Base-by-base conservation (phyloP, 495 filamentous ascomycete genomes). In the Aspergillus cristatus region DNA sequence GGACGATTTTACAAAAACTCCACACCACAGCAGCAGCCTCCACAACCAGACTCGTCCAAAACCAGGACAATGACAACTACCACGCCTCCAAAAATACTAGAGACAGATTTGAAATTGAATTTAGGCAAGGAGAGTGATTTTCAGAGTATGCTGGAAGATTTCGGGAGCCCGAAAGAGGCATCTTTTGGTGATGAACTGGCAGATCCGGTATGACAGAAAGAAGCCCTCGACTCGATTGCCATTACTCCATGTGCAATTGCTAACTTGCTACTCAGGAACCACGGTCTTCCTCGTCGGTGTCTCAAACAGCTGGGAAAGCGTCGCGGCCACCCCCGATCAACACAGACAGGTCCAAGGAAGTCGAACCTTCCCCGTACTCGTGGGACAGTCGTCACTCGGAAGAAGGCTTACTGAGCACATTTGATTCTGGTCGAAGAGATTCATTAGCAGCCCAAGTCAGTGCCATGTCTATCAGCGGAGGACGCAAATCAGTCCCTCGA, bases 381-480 rank as follows among this genome's bases (percentile, higher is more conserved):
- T 83, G 76, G 78, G 75, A 60, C 36, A 86, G 80, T 48, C 74
- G 76, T 38, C 68, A 76, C 35, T 82, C 82, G 3, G 65, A 70
- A 37, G 80, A 85, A 28, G 73, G 71, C 12, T 55, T 84, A 18
- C 69, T 86, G 31, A 53, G 47, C 13, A 25, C 37, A 18, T 17
- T 34, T 15, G 43, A 48, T 32, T 54, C 40, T 49, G 64, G n/a
- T n/a, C 35, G 16, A 50, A 10, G 22, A 13, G 35, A 50, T 13
- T 14, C 25, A 7, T 14, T 35, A 26, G 35, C 33, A 22, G 7
- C 35, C 7, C 37, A 20, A 18, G 14, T 14, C 6, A 22, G 32
- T 20, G 25, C 40, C 8, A 20, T 46, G 20, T 30, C 37, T 8
- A n/a, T 35, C 14, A 45, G 38, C 0, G 41, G 33, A 8, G 41